Evolutionary conservation across 345 rosid genomes (phyloP).

Genomic region (Nasturtium officinale): DNA sequence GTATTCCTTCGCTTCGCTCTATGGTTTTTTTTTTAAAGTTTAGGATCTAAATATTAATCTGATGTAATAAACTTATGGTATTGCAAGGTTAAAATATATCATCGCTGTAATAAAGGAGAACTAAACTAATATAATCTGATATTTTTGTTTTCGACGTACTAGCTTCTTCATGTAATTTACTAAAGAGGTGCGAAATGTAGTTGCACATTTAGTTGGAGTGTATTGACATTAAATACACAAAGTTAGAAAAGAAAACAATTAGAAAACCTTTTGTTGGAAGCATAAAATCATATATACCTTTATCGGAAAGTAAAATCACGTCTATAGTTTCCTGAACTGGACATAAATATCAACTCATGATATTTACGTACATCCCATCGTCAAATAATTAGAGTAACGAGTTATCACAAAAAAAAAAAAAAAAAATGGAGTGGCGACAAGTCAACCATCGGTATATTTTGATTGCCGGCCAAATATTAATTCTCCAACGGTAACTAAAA

Average conservation of each 20-base stretch:
- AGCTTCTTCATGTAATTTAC: neutral
- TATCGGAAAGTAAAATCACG: neutral
- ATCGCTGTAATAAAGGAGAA: neutral
- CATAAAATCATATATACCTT: neutral
- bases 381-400: neutral
- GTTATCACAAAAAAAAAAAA: no score
- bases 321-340: neutral
- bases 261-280: neutral
- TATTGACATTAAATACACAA: slow-evolving; percentile 1
- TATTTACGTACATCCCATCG: neutral
- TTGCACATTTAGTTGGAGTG: neutral
- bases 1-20: neutral
- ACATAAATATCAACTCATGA: neutral
- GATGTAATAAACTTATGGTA: slow-evolving; percentile 3
- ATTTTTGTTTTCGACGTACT: neutral
- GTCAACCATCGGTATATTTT: neutral
- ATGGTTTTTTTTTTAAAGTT: neutral
- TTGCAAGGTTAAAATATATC: neutral
- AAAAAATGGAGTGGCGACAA: neutral
- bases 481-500: no score
- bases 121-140: neutral
- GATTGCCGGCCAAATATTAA: neutral
- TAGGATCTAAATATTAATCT: neutral
- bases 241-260: neutral
- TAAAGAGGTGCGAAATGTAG: neutral